Conservation (phyloP, 2,329 filamentous ascomycete species). For the Hypocrella siamensis region DNA sequence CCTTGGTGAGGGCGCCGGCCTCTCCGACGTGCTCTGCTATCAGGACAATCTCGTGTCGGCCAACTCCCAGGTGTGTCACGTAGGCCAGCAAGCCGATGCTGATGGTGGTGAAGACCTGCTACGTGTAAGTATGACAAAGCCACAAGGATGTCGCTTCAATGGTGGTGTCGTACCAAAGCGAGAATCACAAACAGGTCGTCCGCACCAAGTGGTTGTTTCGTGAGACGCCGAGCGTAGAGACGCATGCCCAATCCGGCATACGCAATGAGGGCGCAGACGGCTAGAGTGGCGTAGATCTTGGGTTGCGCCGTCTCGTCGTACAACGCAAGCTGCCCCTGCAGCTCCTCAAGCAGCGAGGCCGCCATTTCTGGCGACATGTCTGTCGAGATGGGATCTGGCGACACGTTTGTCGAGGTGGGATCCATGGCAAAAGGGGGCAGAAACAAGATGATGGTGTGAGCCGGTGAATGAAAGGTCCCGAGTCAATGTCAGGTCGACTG, state of each 20-base stretch:
- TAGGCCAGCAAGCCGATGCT: neutral
- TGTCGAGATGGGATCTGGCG: neutral
- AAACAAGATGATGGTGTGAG: too few relatives aligned
- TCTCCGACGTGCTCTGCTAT: neutral
- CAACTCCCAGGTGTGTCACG: neutral
- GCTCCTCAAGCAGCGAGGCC: neutral
- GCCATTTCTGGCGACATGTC: neutral
- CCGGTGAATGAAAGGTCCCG: too few relatives aligned
- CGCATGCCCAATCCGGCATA: neutral
- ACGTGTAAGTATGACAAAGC: neutral
- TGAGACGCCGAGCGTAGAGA: neutral
- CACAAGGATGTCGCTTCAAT: neutral
- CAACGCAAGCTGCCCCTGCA: neutral
- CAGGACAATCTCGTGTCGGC: conserved; percentile 1
- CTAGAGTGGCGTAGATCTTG: neutral
- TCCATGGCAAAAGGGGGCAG: too few relatives aligned
- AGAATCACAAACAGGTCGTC: neutral
- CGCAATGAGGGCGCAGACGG: neutral
- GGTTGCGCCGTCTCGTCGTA: neutral
- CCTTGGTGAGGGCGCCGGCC: neutral
- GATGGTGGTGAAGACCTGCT: neutral
- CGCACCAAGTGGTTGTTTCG: neutral
- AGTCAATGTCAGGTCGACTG: too few relatives aligned
- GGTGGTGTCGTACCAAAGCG: neutral
- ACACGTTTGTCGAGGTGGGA: neutral